A percentile compares a stretch with the other conserved stretches of the same genome.
Evolutionary conservation across 805 yeast species (phyloP).

Genomic region (Sungouiella blattae): DNA sequence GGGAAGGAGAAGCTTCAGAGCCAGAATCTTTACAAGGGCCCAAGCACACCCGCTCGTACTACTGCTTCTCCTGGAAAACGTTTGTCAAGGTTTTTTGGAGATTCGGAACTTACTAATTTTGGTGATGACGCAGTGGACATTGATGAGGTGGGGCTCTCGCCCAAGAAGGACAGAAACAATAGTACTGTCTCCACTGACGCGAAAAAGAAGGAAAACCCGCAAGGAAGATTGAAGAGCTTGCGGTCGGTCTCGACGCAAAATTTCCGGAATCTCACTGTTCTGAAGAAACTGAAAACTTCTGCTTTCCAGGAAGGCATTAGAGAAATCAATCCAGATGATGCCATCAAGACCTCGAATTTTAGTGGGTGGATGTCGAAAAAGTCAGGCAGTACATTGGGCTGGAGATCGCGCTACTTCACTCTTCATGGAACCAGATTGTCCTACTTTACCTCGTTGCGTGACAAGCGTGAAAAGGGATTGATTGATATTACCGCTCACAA

Average conservation of each 20-base stretch:
- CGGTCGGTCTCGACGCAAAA: constrained; percentile 55
- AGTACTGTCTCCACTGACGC: constrained; percentile 6
- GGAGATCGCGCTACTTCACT: constrained; percentile 86
- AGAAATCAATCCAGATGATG: constrained; percentile 67
- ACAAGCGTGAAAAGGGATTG: constrained; percentile 82
- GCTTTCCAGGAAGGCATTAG: constrained; percentile 89
- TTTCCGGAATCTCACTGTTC: constrained; percentile 40
- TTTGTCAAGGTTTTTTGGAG: constrained; percentile 7
- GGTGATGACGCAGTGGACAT: constrained; percentile 25
- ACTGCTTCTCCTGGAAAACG: constrained; percentile 1
- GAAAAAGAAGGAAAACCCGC: constrained; percentile 32
- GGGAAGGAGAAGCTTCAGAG: constrained; percentile 9
- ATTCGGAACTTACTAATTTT: constrained; percentile 9
- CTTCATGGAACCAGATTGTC: constrained; percentile 91
- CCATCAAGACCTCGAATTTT: constrained; percentile 68
- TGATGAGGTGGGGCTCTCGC: constrained; percentile 32
- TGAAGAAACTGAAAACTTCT: constrained; percentile 62
- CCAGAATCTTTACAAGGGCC: constrained; percentile 6
- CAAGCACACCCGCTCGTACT: background rate
- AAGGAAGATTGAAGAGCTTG: constrained; percentile 45
- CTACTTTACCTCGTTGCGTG: constrained; percentile 75
- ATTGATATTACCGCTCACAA: constrained; percentile 95
- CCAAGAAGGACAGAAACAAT: constrained; percentile 28
- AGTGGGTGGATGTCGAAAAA: constrained; percentile 97
- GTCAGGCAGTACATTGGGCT: constrained; percentile 72